Evolutionary conservation across 2,329 filamentous ascomycete species (phyloP).

Genomic region (Fusarium praegraminearum): DNA sequence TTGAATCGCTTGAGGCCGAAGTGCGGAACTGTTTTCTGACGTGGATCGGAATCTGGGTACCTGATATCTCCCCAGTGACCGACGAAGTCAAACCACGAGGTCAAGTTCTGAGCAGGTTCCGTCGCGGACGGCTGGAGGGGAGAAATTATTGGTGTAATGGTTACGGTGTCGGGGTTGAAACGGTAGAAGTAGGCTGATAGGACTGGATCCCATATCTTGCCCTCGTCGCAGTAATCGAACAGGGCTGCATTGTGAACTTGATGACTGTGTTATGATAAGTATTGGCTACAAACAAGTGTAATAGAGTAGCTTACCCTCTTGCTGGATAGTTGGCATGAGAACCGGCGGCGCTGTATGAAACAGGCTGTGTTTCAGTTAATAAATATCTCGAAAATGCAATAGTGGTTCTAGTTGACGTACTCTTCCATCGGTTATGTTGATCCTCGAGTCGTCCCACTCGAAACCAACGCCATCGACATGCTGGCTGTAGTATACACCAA

Average conservation of each 20-base stretch:
- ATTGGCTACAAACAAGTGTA: fast-evolving
- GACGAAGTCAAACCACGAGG: conserved; percentile 52
- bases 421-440: conserved; percentile 45
- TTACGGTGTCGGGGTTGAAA: conserved; percentile 45
- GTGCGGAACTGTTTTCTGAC: conserved; percentile 48
- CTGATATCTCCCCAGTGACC: conserved; percentile 52
- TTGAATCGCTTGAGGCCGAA: conserved; percentile 52
- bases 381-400: fast-evolving
- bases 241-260: conserved; percentile 52
- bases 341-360: conserved; percentile 52
- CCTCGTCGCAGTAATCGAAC: conserved; percentile 52
- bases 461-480: conserved; percentile 45
- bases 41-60: conserved; percentile 50
- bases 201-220: conserved; percentile 52
- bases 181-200: conserved; percentile 54
- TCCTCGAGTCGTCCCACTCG: conserved; percentile 46
- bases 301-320: conserved; percentile 42
- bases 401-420: conserved; percentile 37
- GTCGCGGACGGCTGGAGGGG: conserved; percentile 21
- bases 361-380: conserved; percentile 44
- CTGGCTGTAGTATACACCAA: conserved; percentile 49
- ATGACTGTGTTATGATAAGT: conserved; percentile 37
- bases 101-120: conserved; percentile 43
- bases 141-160: conserved; percentile 35
- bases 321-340: conserved; percentile 53